phyloP scores from a whole-genome alignment of 2,329 filamentous ascomycete species.

The Ophiostoma montium region DNA sequence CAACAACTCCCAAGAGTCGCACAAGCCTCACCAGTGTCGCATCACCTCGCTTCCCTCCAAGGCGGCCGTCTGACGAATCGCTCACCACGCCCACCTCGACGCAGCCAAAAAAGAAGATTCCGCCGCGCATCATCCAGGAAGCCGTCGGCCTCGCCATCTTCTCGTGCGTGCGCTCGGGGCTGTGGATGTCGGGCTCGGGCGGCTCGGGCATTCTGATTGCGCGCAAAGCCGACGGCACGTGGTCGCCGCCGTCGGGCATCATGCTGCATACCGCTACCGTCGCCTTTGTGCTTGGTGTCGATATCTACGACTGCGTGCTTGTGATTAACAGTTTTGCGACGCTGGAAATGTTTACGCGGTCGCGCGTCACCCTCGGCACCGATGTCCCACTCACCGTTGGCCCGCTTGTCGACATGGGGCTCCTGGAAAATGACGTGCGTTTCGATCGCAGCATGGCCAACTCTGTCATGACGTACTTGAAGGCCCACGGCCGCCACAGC shows the following conservation, averaged over 20 bases:
- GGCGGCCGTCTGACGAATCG: conserved; percentile 9
- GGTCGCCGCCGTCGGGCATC: conserved; percentile 69
- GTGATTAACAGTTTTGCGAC: conserved; percentile 81
- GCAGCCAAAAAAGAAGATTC: conserved; percentile 65
- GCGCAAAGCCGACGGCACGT: conserved; percentile 58
- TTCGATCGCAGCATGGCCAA: conserved; percentile 35
- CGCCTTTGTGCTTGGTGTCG: conserved; percentile 80
- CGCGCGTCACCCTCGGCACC: conserved; percentile 52
- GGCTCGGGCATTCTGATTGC: conserved; percentile 80
- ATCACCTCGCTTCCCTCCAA: conserved; percentile 7
- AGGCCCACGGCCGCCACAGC: conserved; percentile 41
- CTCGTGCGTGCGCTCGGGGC: conserved; percentile 84
- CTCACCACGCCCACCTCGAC: conserved; percentile 24
- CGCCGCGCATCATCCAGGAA: conserved; percentile 69
- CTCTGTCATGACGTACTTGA: conserved; percentile 44
- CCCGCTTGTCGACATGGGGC: conserved; percentile 47
- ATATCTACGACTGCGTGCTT: conserved; percentile 91
- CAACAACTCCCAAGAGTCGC: conserved; percentile 16
- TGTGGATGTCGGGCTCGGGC: conserved; percentile 84
- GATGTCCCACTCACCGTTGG: conserved; percentile 16
- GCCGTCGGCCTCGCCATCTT: conserved; percentile 87
- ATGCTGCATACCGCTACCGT: conserved; percentile 79
- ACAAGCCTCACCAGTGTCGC: conserved; percentile 11
- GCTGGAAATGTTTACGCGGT: conserved; percentile 67
- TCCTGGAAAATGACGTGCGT: conserved; percentile 33